Evolutionary conservation across 306 rosid genomes (phyloP), one percentile per base, ranked within the genome.

Genomic region (Ormosia emarginata): DNA sequence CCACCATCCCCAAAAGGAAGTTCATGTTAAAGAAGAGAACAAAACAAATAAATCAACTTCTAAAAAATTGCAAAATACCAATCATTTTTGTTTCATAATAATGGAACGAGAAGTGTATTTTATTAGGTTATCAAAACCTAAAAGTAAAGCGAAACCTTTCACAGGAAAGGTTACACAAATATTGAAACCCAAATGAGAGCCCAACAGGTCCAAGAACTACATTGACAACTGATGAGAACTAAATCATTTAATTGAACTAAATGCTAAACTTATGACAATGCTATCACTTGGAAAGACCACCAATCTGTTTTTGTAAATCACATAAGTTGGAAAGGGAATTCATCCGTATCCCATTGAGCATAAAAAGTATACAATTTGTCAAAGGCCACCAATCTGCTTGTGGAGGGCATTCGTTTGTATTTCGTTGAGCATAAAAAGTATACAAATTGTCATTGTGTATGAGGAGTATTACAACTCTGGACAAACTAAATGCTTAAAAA

Each of bases 1-100:
- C 59, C 76, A 84, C 50, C 69, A 68, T 62, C 41, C 78, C 49
- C 83, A 66, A 74, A 84, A 80, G 65, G 24, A 84, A 43, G 73
- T 47, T 58, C 18, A 53, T 64, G 56, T 79, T 77, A 83, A 18
- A 64, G 57, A 77, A 59, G 78, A 67, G 67, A 77, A 76, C 36
- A 43, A 44, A 58, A 77, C 69, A 14, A 44, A 75, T n/a, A 15
- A 50, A 70, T 15, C 12, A 53, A 79, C 46, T 68, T 18, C 47
- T 34, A 11, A 83, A 62, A 56, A 65, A 44, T 30, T 12, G 63
- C n/a, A 49, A 68, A 76, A 47, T 37, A 24, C 11, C 49, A 39
- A 67, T 40, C 66, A 75, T 47, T 57, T 67, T 55, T 39, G 32
- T 66, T 67, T 67, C 77, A 67, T 44, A 64, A 61, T 7, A 74